Evolutionary conservation across 2,329 filamentous ascomycete species (phyloP), one percentile per base, ranked within the genome.

Genomic region (Alternaria triticimaculans): DNA sequence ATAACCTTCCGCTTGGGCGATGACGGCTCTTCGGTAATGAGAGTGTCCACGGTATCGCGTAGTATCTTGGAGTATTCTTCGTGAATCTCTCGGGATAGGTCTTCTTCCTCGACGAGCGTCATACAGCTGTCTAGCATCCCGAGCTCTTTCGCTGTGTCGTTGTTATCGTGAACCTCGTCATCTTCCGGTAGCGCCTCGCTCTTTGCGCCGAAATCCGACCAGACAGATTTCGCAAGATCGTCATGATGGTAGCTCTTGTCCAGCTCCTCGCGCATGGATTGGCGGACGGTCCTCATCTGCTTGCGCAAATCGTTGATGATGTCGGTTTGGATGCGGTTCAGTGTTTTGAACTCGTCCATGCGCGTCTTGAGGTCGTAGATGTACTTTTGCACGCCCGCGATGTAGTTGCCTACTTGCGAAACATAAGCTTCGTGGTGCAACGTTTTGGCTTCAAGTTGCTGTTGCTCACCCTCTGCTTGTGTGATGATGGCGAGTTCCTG

Each of bases 281-380:
- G 65, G 37, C 68, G 61, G 5, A 72, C 65, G 4, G 43, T 45
- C 28, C 59, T 64, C 65, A 76, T 66, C 28, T 78, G 71, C 14
- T 55, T 60, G 5, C 76, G 67, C 49, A 79, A 51, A 18, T 76
- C 71, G 23, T 65, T 49, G 53, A 79, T 78, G 65, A 77, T 71
- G 28, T 78, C 76, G 21, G 73, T 56, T 30, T 76, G 74, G 28
- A 78, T 76, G 37, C 64, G 65, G 48, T 79, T 78, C 46, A 79
- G 61, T 20, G 72, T 69, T 60, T 76, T 76, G 48, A 75, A 66
- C 62, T 79, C 77, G 8, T 78, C 76, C n/a, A 78, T 65, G 23
- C 76, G 67, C 67, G 64, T 69, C 28, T 71, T 70, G 48, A 78
- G 55, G 33, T 77, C 74, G 28, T 67, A 55, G 4, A 73, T 71